Evolutionary conservation across 306 rosid species (phyloP).

Genomic region (Ormosia semicastrata): DNA sequence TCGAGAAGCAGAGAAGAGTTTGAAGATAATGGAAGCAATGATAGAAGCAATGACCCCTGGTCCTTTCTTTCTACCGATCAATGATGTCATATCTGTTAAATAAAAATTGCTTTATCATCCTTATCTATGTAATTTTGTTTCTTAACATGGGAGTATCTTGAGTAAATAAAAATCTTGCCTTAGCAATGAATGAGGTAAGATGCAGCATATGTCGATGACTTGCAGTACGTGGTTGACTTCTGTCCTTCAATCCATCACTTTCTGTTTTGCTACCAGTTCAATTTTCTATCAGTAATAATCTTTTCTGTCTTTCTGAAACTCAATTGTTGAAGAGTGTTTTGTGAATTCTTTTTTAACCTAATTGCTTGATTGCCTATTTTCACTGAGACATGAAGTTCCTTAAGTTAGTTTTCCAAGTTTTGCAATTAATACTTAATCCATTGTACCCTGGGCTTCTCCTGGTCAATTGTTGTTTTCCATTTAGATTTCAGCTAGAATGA

Average conservation of each 20-base stretch:
- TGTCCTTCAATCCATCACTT: conserved; percentile 4
- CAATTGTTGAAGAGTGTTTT: background rate
- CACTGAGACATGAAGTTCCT: background rate
- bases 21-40: conserved; percentile 87
- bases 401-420: background rate
- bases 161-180: background rate
- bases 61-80: conserved; percentile 28
- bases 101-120: conserved; percentile 13
- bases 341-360: background rate
- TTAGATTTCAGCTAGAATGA: background rate
- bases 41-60: conserved; percentile 99
- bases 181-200: background rate
- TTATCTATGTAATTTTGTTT: background rate
- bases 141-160: conserved; percentile 7
- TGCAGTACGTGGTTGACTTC: background rate
- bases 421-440: background rate
- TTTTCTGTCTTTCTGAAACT: background rate
- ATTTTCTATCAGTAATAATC: background rate
- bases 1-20: conserved; percentile 96
- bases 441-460: background rate
- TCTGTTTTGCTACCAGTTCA: background rate
- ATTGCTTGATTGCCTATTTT: background rate
- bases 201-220: background rate
- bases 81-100: background rate
- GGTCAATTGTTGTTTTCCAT: conserved; percentile 7